phyloP scores from a whole-genome alignment of 2,329 filamentous ascomycete genomes.

The Fusarium sp. region DNA sequence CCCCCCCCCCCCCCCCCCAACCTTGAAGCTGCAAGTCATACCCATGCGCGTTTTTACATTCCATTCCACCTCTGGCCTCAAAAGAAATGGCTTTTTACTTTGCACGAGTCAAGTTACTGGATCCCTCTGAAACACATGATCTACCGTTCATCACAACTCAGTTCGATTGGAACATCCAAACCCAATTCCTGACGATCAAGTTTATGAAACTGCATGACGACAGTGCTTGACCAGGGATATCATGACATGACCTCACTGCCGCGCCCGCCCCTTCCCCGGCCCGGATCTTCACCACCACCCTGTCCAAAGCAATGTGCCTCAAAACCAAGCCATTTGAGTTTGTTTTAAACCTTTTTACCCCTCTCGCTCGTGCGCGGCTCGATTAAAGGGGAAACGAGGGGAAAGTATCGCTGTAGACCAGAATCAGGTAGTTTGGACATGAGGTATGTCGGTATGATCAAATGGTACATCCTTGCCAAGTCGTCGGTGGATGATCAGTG shows the following conservation, averaged over 20 bases:
- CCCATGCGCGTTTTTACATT: conserved; percentile 11
- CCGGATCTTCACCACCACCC: conserved; percentile 29
- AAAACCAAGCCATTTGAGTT: conserved; percentile 31
- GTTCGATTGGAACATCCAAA: background rate
- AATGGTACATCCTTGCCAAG: conserved; percentile 7
- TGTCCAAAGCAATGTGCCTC: conserved; percentile 24
- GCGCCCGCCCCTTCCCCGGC: background rate
- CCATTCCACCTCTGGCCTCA: background rate
- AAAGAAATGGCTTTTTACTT: background rate
- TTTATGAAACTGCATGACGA: conserved; percentile 41
- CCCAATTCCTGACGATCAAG: conserved; percentile 6
- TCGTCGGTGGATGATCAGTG: conserved; percentile 1
- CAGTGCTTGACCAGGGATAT: conserved; percentile 34
- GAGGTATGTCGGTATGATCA: background rate
- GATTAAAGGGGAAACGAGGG: background rate
- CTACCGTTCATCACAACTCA: background rate
- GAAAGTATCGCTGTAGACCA: background rate
- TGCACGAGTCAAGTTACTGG: conserved; percentile 11
- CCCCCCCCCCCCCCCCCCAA: too few species aligned
- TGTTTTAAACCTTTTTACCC: conserved; percentile 4
- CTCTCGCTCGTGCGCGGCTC: conserved; percentile 13
- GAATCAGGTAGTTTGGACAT: background rate
- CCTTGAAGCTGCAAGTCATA: conserved; percentile 28
- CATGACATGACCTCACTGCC: conserved; percentile 43
- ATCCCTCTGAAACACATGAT: conserved; percentile 25